Conservation (phyloP, 768 basidiomycete genomes). For the Leucocoprinus birnbaumii region DNA sequence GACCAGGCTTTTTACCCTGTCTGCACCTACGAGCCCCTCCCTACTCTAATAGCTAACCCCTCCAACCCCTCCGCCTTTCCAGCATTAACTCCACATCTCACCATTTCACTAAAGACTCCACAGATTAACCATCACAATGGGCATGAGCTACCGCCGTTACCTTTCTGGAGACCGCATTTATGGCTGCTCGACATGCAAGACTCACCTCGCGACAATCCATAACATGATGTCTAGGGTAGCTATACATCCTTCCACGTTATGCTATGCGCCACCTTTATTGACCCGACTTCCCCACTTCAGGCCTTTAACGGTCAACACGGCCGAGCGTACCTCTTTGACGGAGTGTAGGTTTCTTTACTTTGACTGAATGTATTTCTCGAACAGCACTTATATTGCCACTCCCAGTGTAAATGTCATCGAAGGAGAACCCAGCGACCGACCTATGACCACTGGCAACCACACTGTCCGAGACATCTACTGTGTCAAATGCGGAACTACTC, state of each 20-base stretch:
- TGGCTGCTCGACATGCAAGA: conserved; percentile 83
- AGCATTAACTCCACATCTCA: conserved; percentile 30
- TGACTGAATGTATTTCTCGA: not conserved
- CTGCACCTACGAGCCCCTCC: conserved; percentile 3
- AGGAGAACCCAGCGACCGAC: conserved; percentile 86
- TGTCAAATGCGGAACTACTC: conserved; percentile 77
- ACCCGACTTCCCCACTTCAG: conserved; percentile 37
- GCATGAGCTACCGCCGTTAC: conserved; percentile 87
- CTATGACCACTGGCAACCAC: conserved; percentile 97
- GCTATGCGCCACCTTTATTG: conserved; percentile 11
- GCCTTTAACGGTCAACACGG: conserved; percentile 98
- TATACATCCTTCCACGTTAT: conserved; percentile 20
- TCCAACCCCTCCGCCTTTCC: conserved; percentile 32
- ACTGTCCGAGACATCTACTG: conserved; percentile 96
- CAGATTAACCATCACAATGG: conserved; percentile 54
- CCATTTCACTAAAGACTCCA: not conserved
- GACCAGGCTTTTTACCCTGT: conserved; percentile 10
- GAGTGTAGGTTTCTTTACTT: conserved; percentile 62
- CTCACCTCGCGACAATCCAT: conserved; percentile 88
- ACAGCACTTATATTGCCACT: conserved; percentile 11
- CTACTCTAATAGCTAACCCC: conserved; percentile 15
- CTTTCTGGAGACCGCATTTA: conserved; percentile 84
- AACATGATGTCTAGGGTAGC: conserved; percentile 84
- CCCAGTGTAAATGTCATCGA: conserved; percentile 86
- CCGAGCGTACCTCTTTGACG: conserved; percentile 90